These are phyloP conservation scores for Sanghuangporus sanghuang DNA, from an alignment of 1,284 basidiomycete species.

Conservation along the genomic window DNA sequence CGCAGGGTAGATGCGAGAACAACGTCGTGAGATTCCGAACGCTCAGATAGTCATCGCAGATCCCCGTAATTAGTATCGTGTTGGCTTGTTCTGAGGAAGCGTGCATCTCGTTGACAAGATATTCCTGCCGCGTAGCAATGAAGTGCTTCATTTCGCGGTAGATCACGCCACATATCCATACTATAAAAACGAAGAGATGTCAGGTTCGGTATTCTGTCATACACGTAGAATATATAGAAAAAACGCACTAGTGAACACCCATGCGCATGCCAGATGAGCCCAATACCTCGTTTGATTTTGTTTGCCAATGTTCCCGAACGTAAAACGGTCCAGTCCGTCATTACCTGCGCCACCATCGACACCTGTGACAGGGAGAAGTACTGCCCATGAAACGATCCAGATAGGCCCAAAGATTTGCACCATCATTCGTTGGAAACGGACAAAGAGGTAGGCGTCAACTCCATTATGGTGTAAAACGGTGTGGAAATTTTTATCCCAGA, in stretches of 20 bases:
- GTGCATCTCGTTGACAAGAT: conserved; percentile 75
- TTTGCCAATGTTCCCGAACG: conserved; percentile 72
- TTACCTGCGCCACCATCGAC: conserved; percentile 47
- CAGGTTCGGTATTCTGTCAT: background rate
- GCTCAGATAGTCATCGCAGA: conserved; percentile 75
- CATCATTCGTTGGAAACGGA: conserved; percentile 84
- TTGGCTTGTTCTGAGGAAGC: conserved; percentile 75
- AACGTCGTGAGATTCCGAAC: conserved; percentile 60
- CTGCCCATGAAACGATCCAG: conserved; percentile 69
- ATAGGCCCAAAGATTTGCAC: conserved; percentile 78
- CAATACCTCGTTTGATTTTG: conserved; percentile 56
- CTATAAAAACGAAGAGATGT: conserved; percentile 31
- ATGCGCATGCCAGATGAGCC: conserved; percentile 72
- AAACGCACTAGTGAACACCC: conserved; percentile 68
- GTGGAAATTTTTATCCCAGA: conserved; percentile 53
- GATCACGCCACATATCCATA: conserved; percentile 84
- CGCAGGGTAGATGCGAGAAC: conserved; percentile 78
- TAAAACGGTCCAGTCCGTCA: conserved; percentile 69
- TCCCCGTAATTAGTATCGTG: conserved; percentile 85
- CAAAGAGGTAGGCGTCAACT: conserved; percentile 91
- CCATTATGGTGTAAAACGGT: conserved; percentile 75
- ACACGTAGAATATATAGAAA: background rate
- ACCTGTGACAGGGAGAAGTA: conserved; percentile 66
- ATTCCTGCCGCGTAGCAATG: conserved; percentile 76
- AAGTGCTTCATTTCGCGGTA: conserved; percentile 79